Evolutionary conservation across 805 yeast genomes (phyloP).

Genomic region (Henningerozyma blattae): DNA sequence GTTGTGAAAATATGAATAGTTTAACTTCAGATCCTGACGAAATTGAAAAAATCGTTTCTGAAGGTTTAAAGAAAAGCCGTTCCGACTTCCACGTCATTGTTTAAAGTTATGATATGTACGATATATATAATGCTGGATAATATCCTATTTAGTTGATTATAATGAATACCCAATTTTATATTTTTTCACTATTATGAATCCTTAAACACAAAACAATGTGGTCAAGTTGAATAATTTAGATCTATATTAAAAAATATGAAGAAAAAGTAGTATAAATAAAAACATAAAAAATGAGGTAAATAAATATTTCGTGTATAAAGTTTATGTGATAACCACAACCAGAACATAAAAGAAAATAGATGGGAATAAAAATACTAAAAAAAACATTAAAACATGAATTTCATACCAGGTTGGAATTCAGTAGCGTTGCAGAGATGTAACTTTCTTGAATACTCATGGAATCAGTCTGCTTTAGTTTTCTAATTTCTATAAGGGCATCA

Average conservation of each 20-base stretch:
- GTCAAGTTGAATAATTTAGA: not conserved
- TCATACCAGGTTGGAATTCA: constrained; percentile 7
- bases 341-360: too few relatives aligned
- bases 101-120: constrained; percentile 9
- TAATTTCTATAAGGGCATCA: constrained; percentile 39
- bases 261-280: not conserved
- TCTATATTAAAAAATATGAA: too few relatives aligned
- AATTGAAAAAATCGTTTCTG: constrained; percentile 61
- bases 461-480: constrained; percentile 10
- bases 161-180: not conserved
- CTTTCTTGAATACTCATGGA: constrained; percentile 5
- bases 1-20: constrained; percentile 70
- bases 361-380: too few relatives aligned
- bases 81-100: constrained; percentile 50
- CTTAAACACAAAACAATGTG: not conserved
- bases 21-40: constrained; percentile 82
- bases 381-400: too few relatives aligned
- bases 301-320: not conserved
- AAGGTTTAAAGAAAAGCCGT: constrained; percentile 52
- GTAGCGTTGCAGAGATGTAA: constrained; percentile 5
- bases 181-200: too few relatives aligned
- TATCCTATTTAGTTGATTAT: not conserved
- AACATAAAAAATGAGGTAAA: not conserved
- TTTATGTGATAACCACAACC: not conserved
- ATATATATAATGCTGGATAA: not conserved